phyloP scores from a whole-genome alignment of 1,284 basidiomycete genomes.

The Lentinula novae-zelandiae region DNA sequence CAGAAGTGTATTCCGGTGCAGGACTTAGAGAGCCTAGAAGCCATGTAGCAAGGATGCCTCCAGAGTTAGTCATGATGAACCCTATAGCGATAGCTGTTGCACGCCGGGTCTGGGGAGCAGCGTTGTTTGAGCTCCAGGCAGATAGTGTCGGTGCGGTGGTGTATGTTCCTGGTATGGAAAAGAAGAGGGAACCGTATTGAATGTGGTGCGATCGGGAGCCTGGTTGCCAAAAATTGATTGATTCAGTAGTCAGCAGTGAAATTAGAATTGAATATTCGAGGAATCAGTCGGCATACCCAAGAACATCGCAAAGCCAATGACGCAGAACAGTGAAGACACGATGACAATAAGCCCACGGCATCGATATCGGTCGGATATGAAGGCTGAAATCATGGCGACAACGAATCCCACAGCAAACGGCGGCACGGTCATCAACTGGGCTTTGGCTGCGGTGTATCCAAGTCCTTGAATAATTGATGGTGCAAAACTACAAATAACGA shows the following conservation, averaged over 20 bases:
- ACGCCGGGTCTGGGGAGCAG: slow-evolving; percentile 49
- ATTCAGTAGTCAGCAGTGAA: too few species aligned
- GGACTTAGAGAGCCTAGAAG: slow-evolving; percentile 42
- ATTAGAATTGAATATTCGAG: too few species aligned
- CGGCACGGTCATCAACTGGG: slow-evolving; percentile 14
- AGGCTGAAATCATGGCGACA: slow-evolving; percentile 24
- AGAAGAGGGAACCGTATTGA: slow-evolving; percentile 48
- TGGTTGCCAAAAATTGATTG: slow-evolving; percentile 8
- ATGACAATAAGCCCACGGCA: slow-evolving; percentile 23
- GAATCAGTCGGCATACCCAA: slow-evolving; percentile 9
- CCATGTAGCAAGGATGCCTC: slow-evolving; percentile 58
- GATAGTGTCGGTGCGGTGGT: slow-evolving; percentile 38
- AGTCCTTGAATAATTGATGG: slow-evolving; percentile 13
- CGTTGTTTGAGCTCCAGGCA: slow-evolving; percentile 58
- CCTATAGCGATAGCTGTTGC: slow-evolving; percentile 54
- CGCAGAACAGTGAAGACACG: slow-evolving; percentile 20
- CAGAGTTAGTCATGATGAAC: slow-evolving; percentile 51
- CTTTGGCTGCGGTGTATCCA: slow-evolving; percentile 6
- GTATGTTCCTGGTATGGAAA: slow-evolving; percentile 45
- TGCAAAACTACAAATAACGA: slow-evolving; percentile 5
- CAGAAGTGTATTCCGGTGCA: slow-evolving; percentile 35
- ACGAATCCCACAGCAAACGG: slow-evolving; percentile 16
- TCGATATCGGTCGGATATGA: slow-evolving; percentile 27
- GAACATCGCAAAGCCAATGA: slow-evolving; percentile 23
- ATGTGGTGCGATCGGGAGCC: slow-evolving; percentile 30